Evolutionary conservation across 306 rosid genomes (phyloP), one percentile per base, ranked within the genome.

Genomic region (Rosa chinensis): DNA sequence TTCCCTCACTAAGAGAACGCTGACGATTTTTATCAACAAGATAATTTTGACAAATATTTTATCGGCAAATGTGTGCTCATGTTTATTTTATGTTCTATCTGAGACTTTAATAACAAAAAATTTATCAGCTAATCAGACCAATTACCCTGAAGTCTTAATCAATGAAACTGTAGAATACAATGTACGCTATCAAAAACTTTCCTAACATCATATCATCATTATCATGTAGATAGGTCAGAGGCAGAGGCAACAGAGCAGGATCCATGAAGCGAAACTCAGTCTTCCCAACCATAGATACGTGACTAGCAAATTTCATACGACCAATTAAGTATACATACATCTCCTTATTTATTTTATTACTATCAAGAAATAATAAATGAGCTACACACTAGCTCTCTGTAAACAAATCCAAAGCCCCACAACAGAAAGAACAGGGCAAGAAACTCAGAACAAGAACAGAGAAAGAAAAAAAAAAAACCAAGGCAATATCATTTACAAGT

Each of bases 401-500:
- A 70, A 44, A 70, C 56, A 70, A 43, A 70, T 45, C 35, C 56
- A 44, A 45, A 12, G 21, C n/a, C 56, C 1, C 55, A 13, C 56
- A 32, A 45, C 7, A 45, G 10, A 70, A 44, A 45, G 39, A 12
- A 70, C 35, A 2, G 40, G 25, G 52, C 42, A 44, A 23, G 14
- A 18, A 3, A 56, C 14, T 55, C 23, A 1, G 45, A 23, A 40
- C 35, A 49, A 74, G 52, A 40, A 74, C 43, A 58, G 35, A 59
- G 42, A 23, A 13, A 14, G 2, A 62, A 0, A 9, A 23, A 61
- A 64, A 64, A 12, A 10, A 64, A 28, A 12, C 25, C 42, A 14
- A 37, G 5, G 11, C 47, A 21, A 62, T 14, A 66, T 76, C 73
- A 79, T 62, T 72, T 64, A 72, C 82, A 79, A n/a, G 61, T 47